Evolutionary conservation across 2,329 filamentous ascomycete species (phyloP).

Genomic region (Cladophialophora chaetospira): DNA sequence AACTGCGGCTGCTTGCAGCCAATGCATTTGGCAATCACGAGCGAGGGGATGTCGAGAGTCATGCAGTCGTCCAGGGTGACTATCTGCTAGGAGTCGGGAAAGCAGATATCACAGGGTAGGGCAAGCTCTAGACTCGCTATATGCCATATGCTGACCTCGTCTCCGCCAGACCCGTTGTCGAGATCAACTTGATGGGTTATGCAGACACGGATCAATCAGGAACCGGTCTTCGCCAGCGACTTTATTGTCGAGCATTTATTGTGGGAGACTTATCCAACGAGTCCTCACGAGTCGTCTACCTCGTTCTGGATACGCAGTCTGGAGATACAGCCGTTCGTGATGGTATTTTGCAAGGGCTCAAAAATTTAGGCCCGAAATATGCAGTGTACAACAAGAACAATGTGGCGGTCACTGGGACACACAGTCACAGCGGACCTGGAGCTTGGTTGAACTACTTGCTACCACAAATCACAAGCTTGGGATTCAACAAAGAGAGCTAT

Average conservation of each 20-base stretch:
- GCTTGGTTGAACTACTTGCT: slow-evolving; percentile 94
- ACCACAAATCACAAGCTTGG: slow-evolving; percentile 84
- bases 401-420: slow-evolving; percentile 86
- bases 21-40: not conserved
- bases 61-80: slow-evolving; percentile 36
- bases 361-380: slow-evolving; percentile 70
- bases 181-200: slow-evolving; percentile 90
- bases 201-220: slow-evolving; percentile 82
- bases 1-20: slow-evolving; percentile 6
- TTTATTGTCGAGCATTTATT: slow-evolving; percentile 89
- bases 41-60: not conserved
- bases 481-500: slow-evolving; percentile 85
- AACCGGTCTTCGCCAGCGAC: slow-evolving; percentile 78
- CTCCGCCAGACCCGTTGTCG: slow-evolving; percentile 71
- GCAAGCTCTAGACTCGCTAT: not conserved
- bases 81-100: slow-evolving; percentile 71
- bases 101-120: slow-evolving; percentile 70
- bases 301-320: slow-evolving; percentile 82
- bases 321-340: slow-evolving; percentile 87
- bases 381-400: slow-evolving; percentile 76
- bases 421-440: slow-evolving; percentile 87
- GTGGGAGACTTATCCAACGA: slow-evolving; percentile 68
- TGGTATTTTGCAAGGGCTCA: slow-evolving; percentile 78
- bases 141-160: slow-evolving; percentile 14
- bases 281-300: slow-evolving; percentile 76